phyloP scores from a whole-genome alignment of 2,329 filamentous ascomycete genomes.

The Claviceps capensis region DNA sequence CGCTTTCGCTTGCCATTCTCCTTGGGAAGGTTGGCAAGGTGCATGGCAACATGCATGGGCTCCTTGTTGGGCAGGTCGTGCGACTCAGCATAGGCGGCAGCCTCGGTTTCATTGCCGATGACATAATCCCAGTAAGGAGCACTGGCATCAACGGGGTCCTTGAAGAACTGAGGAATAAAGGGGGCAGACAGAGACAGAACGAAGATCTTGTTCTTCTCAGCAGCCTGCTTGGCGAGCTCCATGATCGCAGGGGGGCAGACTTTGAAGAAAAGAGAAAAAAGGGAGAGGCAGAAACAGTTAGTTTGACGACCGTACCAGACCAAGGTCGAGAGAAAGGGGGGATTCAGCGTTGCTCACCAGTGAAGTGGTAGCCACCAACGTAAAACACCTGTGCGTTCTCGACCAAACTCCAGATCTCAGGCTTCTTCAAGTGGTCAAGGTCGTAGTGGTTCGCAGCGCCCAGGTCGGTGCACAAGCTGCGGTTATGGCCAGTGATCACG shows the following conservation, averaged over 20 bases:
- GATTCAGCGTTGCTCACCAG: slow-evolving; percentile 27
- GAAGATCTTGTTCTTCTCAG: slow-evolving; percentile 78
- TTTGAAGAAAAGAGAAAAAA: slow-evolving; percentile 8
- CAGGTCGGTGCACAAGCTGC: slow-evolving; percentile 87
- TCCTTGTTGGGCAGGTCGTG: slow-evolving; percentile 64
- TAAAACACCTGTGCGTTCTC: slow-evolving; percentile 84
- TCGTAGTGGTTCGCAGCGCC: slow-evolving; percentile 96
- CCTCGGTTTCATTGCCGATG: slow-evolving; percentile 95
- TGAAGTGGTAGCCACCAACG: slow-evolving; percentile 94
- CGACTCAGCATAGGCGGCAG: slow-evolving; percentile 70
- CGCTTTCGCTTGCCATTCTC: slow-evolving; percentile 74
- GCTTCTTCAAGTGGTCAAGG: slow-evolving; percentile 79
- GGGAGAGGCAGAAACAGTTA: not conserved
- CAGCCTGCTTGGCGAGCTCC: slow-evolving; percentile 83
- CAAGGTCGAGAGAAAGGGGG: not conserved
- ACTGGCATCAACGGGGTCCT: slow-evolving; percentile 77
- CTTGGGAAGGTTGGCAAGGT: slow-evolving; percentile 82
- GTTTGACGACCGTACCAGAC: not conserved
- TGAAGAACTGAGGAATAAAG: slow-evolving; percentile 97
- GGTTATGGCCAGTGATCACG: slow-evolving; percentile 92
- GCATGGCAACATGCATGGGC: slow-evolving; percentile 71
- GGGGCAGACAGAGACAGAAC: slow-evolving; percentile 86
- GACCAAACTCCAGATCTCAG: slow-evolving; percentile 83
- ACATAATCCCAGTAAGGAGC: slow-evolving; percentile 91
- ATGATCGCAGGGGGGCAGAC: slow-evolving; percentile 85